Evolutionary conservation across 306 rosid species (phyloP).

Genomic region (Pyrus pyrifolia): DNA sequence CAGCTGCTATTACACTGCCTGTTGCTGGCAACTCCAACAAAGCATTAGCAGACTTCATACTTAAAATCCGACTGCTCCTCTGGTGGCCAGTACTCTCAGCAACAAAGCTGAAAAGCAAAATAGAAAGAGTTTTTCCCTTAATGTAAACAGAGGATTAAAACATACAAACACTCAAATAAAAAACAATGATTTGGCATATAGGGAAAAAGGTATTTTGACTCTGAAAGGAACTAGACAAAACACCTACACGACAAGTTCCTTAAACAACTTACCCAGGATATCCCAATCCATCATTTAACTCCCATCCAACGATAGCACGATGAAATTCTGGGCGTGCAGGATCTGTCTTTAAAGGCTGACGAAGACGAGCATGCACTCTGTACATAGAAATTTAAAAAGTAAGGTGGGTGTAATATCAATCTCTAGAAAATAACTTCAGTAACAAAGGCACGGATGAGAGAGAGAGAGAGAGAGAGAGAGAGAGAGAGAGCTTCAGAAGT

Average conservation of each 20-base stretch:
- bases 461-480: conserved; percentile 8
- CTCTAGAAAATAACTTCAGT: background rate
- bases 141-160: background rate
- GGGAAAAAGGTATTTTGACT: background rate
- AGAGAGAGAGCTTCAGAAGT: conserved; percentile 2
- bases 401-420: background rate
- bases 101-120: conserved; percentile 57
- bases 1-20: conserved; percentile 49
- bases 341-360: conserved; percentile 56
- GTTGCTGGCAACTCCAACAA: conserved; percentile 76
- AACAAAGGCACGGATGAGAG: background rate
- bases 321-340: conserved; percentile 72
- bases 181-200: background rate
- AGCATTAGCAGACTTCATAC: conserved; percentile 90
- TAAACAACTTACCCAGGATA: conserved; percentile 65
- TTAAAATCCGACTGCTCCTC: conserved; percentile 76
- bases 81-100: conserved; percentile 92
- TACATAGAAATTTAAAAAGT: background rate
- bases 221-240: background rate
- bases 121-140: background rate
- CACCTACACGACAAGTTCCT: conserved; percentile 1
- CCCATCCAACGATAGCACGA: conserved; percentile 66
- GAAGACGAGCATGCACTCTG: conserved; percentile 74
- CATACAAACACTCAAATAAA: background rate
- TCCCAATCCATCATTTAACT: conserved; percentile 74